Conservation (phyloP, 257 asterid genomes). For the Agastache rugosa region DNA sequence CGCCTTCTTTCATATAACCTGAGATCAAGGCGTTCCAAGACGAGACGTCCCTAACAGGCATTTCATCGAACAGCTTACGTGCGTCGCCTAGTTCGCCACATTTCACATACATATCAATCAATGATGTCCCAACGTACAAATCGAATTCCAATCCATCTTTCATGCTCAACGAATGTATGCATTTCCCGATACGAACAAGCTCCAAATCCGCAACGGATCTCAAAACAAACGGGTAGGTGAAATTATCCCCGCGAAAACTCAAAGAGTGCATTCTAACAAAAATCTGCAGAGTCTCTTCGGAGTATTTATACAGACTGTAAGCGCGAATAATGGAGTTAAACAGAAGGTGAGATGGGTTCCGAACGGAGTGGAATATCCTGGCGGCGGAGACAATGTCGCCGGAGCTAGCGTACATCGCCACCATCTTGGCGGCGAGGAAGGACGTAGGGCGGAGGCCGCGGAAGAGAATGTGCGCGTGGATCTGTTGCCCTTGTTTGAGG, state of each 20-base stretch:
- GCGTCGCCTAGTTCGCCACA: constrained; percentile 57
- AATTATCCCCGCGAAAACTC: constrained; percentile 67
- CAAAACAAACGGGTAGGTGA: constrained; percentile 84
- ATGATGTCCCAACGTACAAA: constrained; percentile 68
- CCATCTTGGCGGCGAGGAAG: constrained; percentile 77
- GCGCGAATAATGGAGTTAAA: constrained; percentile 86
- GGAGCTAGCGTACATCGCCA: constrained; percentile 94
- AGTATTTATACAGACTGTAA: constrained; percentile 49
- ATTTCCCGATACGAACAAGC: constrained; percentile 46
- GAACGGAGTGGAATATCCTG: constrained; percentile 47
- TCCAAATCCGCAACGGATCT: constrained; percentile 61
- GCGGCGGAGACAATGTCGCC: constrained; percentile 74
- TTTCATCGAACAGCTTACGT: constrained; percentile 68
- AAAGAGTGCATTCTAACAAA: constrained; percentile 51
- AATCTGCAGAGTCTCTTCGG: constrained; percentile 40
- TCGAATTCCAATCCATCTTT: constrained; percentile 65
- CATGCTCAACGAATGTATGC: constrained; percentile 60
- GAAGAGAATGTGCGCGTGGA: constrained; percentile 69
- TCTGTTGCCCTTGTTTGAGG: constrained; percentile 71
- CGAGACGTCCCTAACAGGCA: constrained; percentile 65
- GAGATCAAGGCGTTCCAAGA: constrained; percentile 79
- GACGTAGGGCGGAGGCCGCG: constrained; percentile 60
- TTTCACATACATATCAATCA: constrained; percentile 79
- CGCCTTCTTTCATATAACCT: constrained; percentile 78
- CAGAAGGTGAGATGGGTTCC: constrained; percentile 50